Evolutionary conservation across 2,329 filamentous ascomycete genomes (phyloP), one percentile per base, ranked within the genome.

Genomic region (Exophiala alcalophila): DNA sequence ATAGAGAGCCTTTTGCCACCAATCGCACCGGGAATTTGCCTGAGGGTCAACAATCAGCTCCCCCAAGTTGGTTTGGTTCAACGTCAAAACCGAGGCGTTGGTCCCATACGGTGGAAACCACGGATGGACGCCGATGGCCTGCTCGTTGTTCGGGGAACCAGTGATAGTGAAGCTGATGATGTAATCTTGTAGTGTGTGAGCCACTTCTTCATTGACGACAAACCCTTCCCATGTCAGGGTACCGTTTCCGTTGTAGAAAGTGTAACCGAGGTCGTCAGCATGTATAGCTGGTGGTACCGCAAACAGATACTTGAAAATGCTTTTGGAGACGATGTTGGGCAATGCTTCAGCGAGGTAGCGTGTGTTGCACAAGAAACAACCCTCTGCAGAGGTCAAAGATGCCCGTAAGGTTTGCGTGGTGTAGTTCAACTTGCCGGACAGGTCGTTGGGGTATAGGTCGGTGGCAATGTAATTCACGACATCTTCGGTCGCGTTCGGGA

Each of bases 251-350:
- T 66, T 64, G 55, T 68, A 78, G 60, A 71, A 78, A 1, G 73
- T 76, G 50, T 73, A 77, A 0, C 64, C 37, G 2, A 76, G 49
- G 48, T 80, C 76, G 24, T 66, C 57, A 7, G 71, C 73, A 54
- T 79, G 76, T 10, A 77, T 56, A 2, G 66, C 74, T 0, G 76
- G 75, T 0, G 69, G 68, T 0, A 78, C 63, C 27, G 65, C 66
- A 56, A 78, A 79, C 30, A 70, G 58, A 54, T 78, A 79, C 0
- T 67, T 64, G 57, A 73, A 76, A 0, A 73, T 73, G 10, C 12
- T 15, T 5, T 10, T 44, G 2, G 26, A 37, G 0, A 72, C 72
- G 20, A 70, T 50, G 50, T 73, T 72, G 9, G 61, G 46, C 58
- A 65, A 74, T 3, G 70, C 74, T 5, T 64, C 65, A 50, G 69